A percentile compares a stretch with the other conserved stretches of the same genome.
phyloP scores from a whole-genome alignment of 208 protist species.

The Wallacemonas rigidus region DNA sequence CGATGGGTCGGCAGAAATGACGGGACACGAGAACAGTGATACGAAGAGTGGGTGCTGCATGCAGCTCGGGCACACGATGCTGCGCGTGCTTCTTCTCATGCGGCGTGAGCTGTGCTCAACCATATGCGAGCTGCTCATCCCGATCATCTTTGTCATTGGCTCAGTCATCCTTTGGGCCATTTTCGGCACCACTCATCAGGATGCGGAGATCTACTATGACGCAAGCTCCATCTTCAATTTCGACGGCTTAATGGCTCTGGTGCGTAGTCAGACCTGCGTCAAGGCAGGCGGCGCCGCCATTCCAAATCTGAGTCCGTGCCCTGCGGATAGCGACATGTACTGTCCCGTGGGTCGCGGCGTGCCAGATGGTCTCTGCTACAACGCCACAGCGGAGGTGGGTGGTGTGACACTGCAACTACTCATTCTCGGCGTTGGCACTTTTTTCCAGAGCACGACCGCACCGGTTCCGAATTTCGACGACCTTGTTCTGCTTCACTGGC shows the following conservation, averaged over 20 bases:
- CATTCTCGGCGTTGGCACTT: background rate
- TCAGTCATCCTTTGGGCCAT: constrained; percentile 45
- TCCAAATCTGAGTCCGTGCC: constrained; percentile 18
- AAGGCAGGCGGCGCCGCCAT: constrained; percentile 12
- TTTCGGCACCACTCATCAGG: constrained; percentile 21
- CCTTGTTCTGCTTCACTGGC: constrained; percentile 57
- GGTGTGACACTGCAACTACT: background rate
- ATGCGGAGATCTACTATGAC: constrained; percentile 22
- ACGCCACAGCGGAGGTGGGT: background rate
- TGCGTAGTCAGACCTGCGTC: constrained; percentile 12
- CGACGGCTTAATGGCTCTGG: constrained; percentile 9
- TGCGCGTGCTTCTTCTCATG: constrained; percentile 50
- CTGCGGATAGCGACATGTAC: constrained; percentile 4
- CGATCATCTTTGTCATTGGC: constrained; percentile 66
- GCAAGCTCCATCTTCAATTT: background rate
- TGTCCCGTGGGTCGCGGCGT: constrained; percentile 35
- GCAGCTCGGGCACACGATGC: constrained; percentile 57
- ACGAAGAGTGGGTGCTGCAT: constrained; percentile 26
- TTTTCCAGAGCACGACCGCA: constrained; percentile 19
- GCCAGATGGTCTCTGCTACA: constrained; percentile 30
- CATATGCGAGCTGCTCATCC: constrained; percentile 52
- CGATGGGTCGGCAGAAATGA: background rate
- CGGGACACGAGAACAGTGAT: background rate
- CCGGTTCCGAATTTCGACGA: constrained; percentile 44
- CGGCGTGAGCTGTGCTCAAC: constrained; percentile 43